Conservation (phyloP, 2,329 filamentous ascomycete species). For the Epichloe sylvatica region DNA sequence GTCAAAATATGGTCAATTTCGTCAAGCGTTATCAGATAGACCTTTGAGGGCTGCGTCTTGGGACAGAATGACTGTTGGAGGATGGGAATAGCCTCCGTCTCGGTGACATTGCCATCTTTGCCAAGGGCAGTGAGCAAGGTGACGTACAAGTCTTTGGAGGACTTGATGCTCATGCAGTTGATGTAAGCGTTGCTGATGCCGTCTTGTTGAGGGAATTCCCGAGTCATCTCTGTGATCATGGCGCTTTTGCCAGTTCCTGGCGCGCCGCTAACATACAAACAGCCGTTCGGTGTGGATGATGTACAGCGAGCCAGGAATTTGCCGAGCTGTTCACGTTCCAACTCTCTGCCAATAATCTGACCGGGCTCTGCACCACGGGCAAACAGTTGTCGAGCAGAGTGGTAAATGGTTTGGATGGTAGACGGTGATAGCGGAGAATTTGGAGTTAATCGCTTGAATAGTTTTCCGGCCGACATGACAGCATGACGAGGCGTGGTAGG, state of each 20-base stretch:
- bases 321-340: conserved; percentile 49
- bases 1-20: conserved; percentile 92
- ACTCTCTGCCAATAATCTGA: conserved; percentile 64
- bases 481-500: conserved; percentile 73
- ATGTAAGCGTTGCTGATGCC: conserved; percentile 60
- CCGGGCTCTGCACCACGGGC: conserved; percentile 63
- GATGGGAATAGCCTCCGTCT: conserved; percentile 52
- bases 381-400: conserved; percentile 76
- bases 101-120: conserved; percentile 42
- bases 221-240: conserved; percentile 68
- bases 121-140: conserved; percentile 60
- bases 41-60: conserved; percentile 38
- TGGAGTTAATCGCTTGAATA: conserved; percentile 66
- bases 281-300: conserved; percentile 52
- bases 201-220: conserved; percentile 37
- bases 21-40: conserved; percentile 78
- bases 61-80: conserved; percentile 60
- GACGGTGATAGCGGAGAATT: conserved; percentile 60
- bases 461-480: conserved; percentile 61
- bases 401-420: conserved; percentile 63
- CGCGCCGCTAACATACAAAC: conserved; percentile 87
- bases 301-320: conserved; percentile 55
- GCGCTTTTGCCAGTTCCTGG: conserved; percentile 96
- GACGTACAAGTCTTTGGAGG: conserved; percentile 69
- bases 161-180: conserved; percentile 96